Evolutionary conservation across 768 basidiomycete genomes (phyloP).

Genomic region (Jaapia argillacea): DNA sequence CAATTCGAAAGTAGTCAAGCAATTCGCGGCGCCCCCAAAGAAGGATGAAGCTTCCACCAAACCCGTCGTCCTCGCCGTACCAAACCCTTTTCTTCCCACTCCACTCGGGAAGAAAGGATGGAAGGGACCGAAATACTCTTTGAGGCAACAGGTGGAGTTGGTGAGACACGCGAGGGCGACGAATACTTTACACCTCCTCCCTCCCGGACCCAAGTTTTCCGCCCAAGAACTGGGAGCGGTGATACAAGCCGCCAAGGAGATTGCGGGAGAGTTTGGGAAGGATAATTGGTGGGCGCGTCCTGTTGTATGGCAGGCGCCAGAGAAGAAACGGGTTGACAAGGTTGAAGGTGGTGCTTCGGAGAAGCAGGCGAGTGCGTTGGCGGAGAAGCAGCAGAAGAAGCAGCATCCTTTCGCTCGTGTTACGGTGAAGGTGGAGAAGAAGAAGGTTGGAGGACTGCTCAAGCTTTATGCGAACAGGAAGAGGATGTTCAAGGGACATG

Average conservation of each 20-base stretch:
- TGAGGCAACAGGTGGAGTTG: constrained; percentile 70
- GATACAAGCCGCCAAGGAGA: constrained; percentile 11
- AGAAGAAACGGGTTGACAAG: neutral
- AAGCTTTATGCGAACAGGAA: constrained; percentile 68
- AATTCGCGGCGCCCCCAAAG: no score
- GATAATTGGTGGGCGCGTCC: constrained; percentile 19
- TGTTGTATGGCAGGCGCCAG: constrained; percentile 12
- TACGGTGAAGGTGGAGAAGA: constrained; percentile 6
- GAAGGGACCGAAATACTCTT: constrained; percentile 60
- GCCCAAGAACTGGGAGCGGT: constrained; percentile 15
- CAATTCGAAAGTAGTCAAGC: no score
- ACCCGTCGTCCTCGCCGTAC: no score
- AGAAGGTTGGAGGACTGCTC: constrained; percentile 21
- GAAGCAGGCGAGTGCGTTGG: neutral
- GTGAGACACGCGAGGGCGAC: constrained; percentile 57
- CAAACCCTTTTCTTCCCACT: constrained; percentile 70
- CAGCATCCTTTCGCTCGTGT: neutral
- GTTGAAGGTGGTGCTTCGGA: constrained; percentile 8
- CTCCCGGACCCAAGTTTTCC: constrained; percentile 53
- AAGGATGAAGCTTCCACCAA: no score
- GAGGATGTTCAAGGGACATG: constrained; percentile 92
- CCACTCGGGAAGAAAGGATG: constrained; percentile 54
- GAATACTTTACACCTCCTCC: constrained; percentile 48
- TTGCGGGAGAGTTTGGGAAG: constrained; percentile 5
- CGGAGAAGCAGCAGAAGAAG: neutral